Evolutionary conservation across 2,329 filamentous ascomycete genomes (phyloP).

Genomic region (Ceratocystiopsis sp.): DNA sequence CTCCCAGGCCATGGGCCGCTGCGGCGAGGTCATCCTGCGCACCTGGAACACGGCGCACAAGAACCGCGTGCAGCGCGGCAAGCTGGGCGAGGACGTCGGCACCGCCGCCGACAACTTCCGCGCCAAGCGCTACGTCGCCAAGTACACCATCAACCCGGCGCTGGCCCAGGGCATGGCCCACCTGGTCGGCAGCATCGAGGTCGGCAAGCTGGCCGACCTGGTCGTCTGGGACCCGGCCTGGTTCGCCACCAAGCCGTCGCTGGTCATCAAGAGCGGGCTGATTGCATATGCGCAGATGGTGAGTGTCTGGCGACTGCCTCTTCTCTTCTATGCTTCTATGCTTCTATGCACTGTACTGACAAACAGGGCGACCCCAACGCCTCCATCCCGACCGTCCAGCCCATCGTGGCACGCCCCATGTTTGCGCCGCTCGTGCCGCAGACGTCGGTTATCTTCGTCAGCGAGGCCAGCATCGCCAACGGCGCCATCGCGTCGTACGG

Average conservation of each 20-base stretch:
- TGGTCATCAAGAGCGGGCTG: conserved; percentile 76
- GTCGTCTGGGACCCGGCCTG: conserved; percentile 72
- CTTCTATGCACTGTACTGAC: neutral
- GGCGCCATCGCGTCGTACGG: conserved; percentile 56
- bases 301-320: conserved; percentile 7
- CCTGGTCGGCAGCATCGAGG: conserved; percentile 70
- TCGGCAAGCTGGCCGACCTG: conserved; percentile 78
- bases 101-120: conserved; percentile 77
- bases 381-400: conserved; percentile 77
- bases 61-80: conserved; percentile 76
- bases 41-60: conserved; percentile 98
- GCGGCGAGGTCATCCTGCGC: conserved; percentile 78
- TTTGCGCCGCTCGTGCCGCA: conserved; percentile 58
- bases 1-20: conserved; percentile 91
- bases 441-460: conserved; percentile 72
- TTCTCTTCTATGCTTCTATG: conserved; percentile 1
- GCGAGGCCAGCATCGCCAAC: conserved; percentile 47
- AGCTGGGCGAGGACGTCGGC: conserved; percentile 53
- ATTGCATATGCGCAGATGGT: conserved; percentile 76
- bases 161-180: conserved; percentile 82
- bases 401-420: conserved; percentile 70
- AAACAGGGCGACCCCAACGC: conserved; percentile 61
- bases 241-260: conserved; percentile 73
- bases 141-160: conserved; percentile 92
- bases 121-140: conserved; percentile 83